Base-by-base conservation (phyloP, 2,329 filamentous ascomycete genomes). In the Diaporthe longicolla region DNA sequence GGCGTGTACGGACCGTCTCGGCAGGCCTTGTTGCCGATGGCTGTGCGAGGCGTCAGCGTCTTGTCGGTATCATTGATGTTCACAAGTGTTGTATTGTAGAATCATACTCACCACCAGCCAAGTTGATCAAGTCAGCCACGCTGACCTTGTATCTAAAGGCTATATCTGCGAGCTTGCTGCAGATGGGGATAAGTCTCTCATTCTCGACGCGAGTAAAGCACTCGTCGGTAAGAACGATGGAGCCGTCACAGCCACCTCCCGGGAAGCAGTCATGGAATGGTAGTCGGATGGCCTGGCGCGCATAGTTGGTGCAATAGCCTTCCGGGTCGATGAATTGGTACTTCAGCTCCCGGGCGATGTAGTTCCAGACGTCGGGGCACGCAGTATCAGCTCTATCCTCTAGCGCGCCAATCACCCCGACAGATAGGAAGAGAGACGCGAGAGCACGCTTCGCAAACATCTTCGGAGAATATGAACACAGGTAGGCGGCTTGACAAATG, bases 1-100 rank as follows among this genome's bases (percentile, higher is more conserved):
- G 77, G 50, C 50, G 79, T 74, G 13, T 74, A 65, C 0, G 79
- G 79, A 1, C 79, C 76, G 1, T 74, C 76, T 0, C 76, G 73
- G 72, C 78, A 80, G 3, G 79, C 71, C 4, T 73, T 73, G 37
- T 79, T 77, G 19, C 77, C 79, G 45, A 79, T 76, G 2, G 79
- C 79, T 80, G 32, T 80, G 29, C 17, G 32, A 57, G n/a, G 17
- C 24, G 32, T 74, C 35, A 74, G 59, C 19, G 7, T 9, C 11
- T 57, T 45, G 52, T 4, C 4, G 3, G 0, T 4, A 7, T 11
- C 13, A 10, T 8, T 45, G 3, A 6, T 11, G 9, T 19, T 10
- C 48, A 8, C 19, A 17, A 35, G 19, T 13, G 7, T 6, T 45
- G 17, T 7, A 19, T 4, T 13, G 1, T 2, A 7, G 26, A 32